Evolutionary conservation across 1,284 basidiomycete species (phyloP).

Genomic region (Vanrija humicola): DNA sequence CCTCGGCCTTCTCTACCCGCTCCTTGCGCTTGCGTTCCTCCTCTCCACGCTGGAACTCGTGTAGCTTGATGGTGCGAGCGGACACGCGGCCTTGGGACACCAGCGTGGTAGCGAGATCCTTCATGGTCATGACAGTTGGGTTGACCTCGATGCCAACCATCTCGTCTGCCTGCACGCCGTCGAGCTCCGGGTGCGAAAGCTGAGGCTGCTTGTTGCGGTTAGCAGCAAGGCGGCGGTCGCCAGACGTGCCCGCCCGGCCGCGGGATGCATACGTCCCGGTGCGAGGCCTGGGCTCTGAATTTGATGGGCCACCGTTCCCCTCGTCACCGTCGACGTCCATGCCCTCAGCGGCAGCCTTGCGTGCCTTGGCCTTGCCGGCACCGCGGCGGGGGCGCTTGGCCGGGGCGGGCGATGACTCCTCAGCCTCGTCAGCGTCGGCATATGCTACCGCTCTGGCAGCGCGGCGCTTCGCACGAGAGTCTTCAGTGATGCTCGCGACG

Average conservation of each 20-base stretch:
- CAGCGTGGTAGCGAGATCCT: constrained; percentile 26
- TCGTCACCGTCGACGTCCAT: not conserved
- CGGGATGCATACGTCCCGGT: constrained; percentile 1
- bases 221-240: constrained; percentile 1
- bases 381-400: constrained; percentile 2
- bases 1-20: constrained; percentile 15
- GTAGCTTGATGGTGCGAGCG: constrained; percentile 26
- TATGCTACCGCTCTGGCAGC: not conserved
- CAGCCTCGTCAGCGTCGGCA: not conserved
- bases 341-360: not conserved
- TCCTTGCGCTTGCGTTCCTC: constrained; percentile 13
- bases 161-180: constrained; percentile 27
- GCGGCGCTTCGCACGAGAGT: not conserved
- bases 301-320: not conserved
- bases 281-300: not conserved
- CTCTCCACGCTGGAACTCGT: constrained; percentile 14
- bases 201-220: constrained; percentile 1
- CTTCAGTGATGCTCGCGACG: not conserved
- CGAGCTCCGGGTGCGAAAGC: constrained; percentile 14
- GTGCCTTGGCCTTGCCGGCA: not conserved
- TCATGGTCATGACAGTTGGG: constrained; percentile 21
- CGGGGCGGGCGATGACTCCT: not conserved
- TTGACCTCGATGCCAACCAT: constrained; percentile 29
- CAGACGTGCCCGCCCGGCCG: not conserved
- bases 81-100: constrained; percentile 31